Conservation (phyloP, 2,329 filamentous ascomycete species). For the Triangularia setosa region DNA sequence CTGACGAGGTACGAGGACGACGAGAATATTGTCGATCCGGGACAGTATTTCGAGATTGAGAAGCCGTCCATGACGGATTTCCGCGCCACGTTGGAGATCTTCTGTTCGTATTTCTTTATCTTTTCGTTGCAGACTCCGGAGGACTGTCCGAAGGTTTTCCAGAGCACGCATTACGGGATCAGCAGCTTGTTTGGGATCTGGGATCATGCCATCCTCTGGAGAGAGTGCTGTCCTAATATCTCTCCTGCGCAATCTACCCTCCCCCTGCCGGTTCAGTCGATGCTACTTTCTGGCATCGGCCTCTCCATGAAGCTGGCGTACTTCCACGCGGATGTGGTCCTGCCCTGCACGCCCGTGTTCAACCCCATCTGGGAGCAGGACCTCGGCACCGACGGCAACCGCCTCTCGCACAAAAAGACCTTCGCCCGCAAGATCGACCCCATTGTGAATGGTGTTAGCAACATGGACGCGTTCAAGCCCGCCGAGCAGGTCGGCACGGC, state of each 20-base stretch:
- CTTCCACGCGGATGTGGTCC: constrained; percentile 49
- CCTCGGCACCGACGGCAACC: constrained; percentile 50
- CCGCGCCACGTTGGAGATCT: constrained; percentile 31
- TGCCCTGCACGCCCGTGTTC: constrained; percentile 51
- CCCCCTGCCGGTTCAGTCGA: constrained; percentile 45
- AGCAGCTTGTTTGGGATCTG: constrained; percentile 54
- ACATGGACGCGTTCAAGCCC: constrained; percentile 60
- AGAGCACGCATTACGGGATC: constrained; percentile 54
- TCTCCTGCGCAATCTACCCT: constrained; percentile 43
- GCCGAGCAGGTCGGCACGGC: constrained; percentile 56
- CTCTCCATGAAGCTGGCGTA: constrained; percentile 32
- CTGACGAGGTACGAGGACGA: constrained; percentile 35
- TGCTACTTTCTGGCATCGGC: constrained; percentile 44
- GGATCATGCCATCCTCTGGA: constrained; percentile 56
- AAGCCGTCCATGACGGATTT: constrained; percentile 32
- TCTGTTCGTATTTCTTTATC: constrained; percentile 46
- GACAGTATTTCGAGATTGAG: constrained; percentile 31
- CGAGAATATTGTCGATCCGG: constrained; percentile 27
- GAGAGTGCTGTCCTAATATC: constrained; percentile 41
- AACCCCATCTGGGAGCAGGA: constrained; percentile 56
- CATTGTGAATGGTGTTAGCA: constrained; percentile 61
- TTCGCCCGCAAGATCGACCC: constrained; percentile 58
- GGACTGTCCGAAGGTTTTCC: constrained; percentile 51
- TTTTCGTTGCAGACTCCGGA: constrained; percentile 55
- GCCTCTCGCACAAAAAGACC: constrained; percentile 47